Base-by-base conservation (phyloP, 2,329 filamentous ascomycete genomes). In the Trichoderma polysporum region DNA sequence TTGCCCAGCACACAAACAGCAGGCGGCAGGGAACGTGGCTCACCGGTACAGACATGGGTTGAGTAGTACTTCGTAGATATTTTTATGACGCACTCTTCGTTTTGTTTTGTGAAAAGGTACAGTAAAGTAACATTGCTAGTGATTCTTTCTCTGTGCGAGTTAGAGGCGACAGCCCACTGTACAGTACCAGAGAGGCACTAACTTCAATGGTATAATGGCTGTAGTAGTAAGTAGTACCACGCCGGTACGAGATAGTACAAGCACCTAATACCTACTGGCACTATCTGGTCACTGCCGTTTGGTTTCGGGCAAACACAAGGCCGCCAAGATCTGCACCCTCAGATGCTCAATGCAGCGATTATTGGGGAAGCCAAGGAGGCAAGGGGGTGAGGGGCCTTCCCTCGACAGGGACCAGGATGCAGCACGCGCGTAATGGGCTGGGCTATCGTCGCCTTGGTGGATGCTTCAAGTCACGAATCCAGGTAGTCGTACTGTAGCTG, bases 311-410 rank as follows among this genome's bases (percentile, higher is more conserved):
- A 27, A 62, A 62, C 49, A 49, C 52, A 53, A 53, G 33, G 49
- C 59, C 59, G 47, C 59, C 59, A 53, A 62, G 59, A 62, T 62
- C 59, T 62, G 59, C 59, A 62, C 47, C 47, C 31, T 22, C 59
- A 53, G 33, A 41, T 22, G 49, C 59, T 35, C 41, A 60, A 53
- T 45, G 47, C 47, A 45, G 49, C 59, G 45, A 53, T 53, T 39
- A 53, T 62, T 62, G 59, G 59, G 59, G 59, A 53, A 62, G 49
- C 19, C 15, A 45, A 19, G 39, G 41, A 45, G 41, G 41, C 59
- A 53, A 41, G 59, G 59, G 59, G 49, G 49, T 41, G 59, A 39
- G 59, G 59, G 35, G 35, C 45, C 41, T 33, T 52, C 35, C 59
- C 25, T 53, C 49, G 49, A 53, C 35, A 33, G 33, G 59, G 59